Conservation (phyloP, 108 stramenopile species). For the Seminavis robusta region DNA sequence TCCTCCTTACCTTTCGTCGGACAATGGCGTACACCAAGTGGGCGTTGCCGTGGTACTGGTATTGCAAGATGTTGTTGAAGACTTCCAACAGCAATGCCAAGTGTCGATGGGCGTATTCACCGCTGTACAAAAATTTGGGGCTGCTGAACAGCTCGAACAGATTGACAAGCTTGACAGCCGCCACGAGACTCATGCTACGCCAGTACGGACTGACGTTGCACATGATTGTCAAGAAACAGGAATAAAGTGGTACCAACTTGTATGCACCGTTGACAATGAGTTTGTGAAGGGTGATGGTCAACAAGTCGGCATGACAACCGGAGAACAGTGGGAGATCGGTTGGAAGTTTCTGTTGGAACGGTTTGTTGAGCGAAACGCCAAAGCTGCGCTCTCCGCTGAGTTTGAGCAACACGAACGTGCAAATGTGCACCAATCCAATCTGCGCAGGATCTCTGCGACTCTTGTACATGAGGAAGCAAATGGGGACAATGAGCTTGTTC, state of each 20-base stretch:
- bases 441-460: slow-evolving; percentile 81
- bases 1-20: slow-evolving; percentile 47
- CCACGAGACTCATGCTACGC: slow-evolving; percentile 82
- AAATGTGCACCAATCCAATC: slow-evolving; percentile 94
- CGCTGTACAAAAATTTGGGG: slow-evolving; percentile 84
- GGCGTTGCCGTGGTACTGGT: slow-evolving; percentile 96
- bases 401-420: slow-evolving; percentile 94
- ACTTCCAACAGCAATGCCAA: slow-evolving; percentile 90
- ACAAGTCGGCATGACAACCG: slow-evolving; percentile 92
- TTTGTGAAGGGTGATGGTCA: slow-evolving; percentile 94
- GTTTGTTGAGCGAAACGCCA: slow-evolving; percentile 93
- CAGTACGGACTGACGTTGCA: slow-evolving; percentile 96
- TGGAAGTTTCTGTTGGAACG: slow-evolving; percentile 78
- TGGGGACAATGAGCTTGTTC: slow-evolving; percentile 84
- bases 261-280: slow-evolving; percentile 91
- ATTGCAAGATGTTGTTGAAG: slow-evolving; percentile 98
- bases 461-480: slow-evolving; percentile 92
- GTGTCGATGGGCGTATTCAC: slow-evolving; percentile 88
- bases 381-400: slow-evolving; percentile 93
- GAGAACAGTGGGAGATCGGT: slow-evolving; percentile 82
- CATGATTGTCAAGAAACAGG: slow-evolving; percentile 94
- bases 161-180: slow-evolving; percentile 92
- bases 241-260: slow-evolving; percentile 82
- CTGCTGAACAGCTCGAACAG: slow-evolving; percentile 93
- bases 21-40: slow-evolving; percentile 97